Evolutionary conservation across 2,329 filamentous ascomycete species (phyloP).

Genomic region (Alternaria ventricosa): DNA sequence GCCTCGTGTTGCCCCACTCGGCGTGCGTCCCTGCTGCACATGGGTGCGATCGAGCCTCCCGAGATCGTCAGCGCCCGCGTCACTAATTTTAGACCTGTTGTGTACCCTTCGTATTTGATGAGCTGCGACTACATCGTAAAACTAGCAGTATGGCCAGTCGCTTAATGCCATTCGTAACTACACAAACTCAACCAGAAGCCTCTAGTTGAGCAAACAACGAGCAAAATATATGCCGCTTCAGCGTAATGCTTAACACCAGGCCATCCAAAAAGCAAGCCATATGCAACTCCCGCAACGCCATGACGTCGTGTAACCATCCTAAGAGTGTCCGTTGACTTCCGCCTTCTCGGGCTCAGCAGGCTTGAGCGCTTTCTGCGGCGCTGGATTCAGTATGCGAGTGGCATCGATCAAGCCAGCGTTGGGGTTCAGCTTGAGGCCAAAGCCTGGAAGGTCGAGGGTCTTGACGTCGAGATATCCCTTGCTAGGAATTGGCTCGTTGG

Average conservation of each 20-base stretch:
- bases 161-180: not conserved
- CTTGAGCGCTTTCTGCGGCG: conserved; percentile 54
- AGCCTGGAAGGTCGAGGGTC: conserved; percentile 86
- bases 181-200: not conserved
- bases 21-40: conserved; percentile 33
- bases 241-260: conserved; percentile 13
- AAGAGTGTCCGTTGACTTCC: conserved; percentile 28
- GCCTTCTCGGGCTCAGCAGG: conserved; percentile 29
- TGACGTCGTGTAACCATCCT: conserved; percentile 3
- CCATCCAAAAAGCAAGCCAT: conserved; percentile 2
- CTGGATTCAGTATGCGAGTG: conserved; percentile 73
- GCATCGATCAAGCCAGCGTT: conserved; percentile 80
- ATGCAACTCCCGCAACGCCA: conserved; percentile 16
- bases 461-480: conserved; percentile 82
- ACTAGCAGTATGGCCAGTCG: not conserved
- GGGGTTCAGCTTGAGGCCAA: conserved; percentile 86
- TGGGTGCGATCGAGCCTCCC: conserved; percentile 15
- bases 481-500: conserved; percentile 41
- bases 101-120: conserved; percentile 6
- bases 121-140: not conserved
- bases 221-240: conserved; percentile 1
- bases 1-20: conserved; percentile 38
- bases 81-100: conserved; percentile 36
- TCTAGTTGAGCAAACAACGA: not conserved
- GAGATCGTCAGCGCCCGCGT: conserved; percentile 28